phyloP scores from a whole-genome alignment of 306 rosid genomes.

The Crataegus laevigata region DNA sequence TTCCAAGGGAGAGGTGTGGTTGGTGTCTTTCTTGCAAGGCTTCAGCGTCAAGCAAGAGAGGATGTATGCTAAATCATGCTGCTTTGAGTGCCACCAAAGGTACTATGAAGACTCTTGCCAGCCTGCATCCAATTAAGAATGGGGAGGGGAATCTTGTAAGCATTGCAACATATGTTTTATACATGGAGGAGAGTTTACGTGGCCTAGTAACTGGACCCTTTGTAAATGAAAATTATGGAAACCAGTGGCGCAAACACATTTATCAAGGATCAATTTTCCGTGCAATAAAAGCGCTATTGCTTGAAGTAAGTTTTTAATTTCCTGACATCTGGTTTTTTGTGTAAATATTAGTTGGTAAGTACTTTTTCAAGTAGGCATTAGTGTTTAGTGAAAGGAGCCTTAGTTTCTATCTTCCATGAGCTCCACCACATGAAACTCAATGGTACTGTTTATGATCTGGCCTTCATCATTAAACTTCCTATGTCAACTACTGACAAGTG shows the following conservation, averaged over 20 bases:
- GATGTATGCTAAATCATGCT: conserved; percentile 96
- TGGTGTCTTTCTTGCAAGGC: conserved; percentile 97
- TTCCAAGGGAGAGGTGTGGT: conserved; percentile 99
- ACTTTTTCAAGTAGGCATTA: not conserved
- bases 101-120: conserved; percentile 62
- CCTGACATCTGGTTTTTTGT: conserved; percentile 8
- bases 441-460: not conserved
- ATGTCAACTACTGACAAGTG: not conserved
- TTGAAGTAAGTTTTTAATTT: conserved; percentile 55
- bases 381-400: not conserved
- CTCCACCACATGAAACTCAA: not conserved
- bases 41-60: conserved; percentile 75
- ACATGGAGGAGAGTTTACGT: conserved; percentile 66
- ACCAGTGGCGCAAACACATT: conserved; percentile 60
- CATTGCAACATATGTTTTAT: conserved; percentile 68
- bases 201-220: conserved; percentile 86
- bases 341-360: not conserved
- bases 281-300: conserved; percentile 56
- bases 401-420: not conserved
- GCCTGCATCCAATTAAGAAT: conserved; percentile 55
- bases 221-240: conserved; percentile 47
- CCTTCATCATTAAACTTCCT: not conserved
- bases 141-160: conserved; percentile 74
- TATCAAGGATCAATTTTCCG: conserved; percentile 53
- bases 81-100: conserved; percentile 76